Percentiles rank a stretch among this genome's conserved stretches.
phyloP scores from a whole-genome alignment of 1,139 yeast genomes.

The Sugiyamaella paludigena region DNA sequence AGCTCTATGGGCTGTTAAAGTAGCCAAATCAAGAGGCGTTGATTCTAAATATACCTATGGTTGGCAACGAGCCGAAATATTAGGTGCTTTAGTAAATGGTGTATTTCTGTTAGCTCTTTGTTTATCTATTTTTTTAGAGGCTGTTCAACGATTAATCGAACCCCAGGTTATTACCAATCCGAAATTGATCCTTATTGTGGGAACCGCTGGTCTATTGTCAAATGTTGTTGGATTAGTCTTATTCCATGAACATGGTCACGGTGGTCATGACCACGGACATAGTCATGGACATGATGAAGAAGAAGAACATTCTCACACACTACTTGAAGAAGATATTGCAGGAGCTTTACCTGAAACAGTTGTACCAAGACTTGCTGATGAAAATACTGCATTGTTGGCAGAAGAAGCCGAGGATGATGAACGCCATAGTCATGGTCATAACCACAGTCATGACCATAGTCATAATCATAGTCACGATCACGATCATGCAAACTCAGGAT shows the following conservation, averaged over 20 bases:
- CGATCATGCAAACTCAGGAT: too few relatives aligned
- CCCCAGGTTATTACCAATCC: constrained; percentile 83
- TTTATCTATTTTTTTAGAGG: constrained; percentile 88
- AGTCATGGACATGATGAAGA: constrained; percentile 35
- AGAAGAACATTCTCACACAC: constrained; percentile 26
- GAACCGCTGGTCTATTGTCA: constrained; percentile 75
- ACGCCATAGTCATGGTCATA: constrained; percentile 7
- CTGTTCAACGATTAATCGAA: constrained; percentile 79
- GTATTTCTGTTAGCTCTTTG: constrained; percentile 90
- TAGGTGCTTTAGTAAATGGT: constrained; percentile 94
- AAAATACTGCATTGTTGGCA: constrained; percentile 39
- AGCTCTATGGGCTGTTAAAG: constrained; percentile 95
- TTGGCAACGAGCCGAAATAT: constrained; percentile 93
- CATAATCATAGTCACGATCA: background rate
- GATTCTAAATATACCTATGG: constrained; percentile 91
- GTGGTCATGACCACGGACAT: constrained; percentile 44
- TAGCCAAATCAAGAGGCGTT: constrained; percentile 77
- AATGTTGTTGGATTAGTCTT: constrained; percentile 79
- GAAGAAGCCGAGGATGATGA: background rate
- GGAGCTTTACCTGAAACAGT: constrained; percentile 23
- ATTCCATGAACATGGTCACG: constrained; percentile 90
- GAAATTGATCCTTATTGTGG: constrained; percentile 73
- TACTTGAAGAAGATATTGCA: constrained; percentile 25
- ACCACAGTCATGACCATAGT: background rate
- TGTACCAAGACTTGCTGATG: constrained; percentile 22